Evolutionary conservation across 2,329 filamentous ascomycete species (phyloP).

Genomic region (Hyphodiscus sp.): DNA sequence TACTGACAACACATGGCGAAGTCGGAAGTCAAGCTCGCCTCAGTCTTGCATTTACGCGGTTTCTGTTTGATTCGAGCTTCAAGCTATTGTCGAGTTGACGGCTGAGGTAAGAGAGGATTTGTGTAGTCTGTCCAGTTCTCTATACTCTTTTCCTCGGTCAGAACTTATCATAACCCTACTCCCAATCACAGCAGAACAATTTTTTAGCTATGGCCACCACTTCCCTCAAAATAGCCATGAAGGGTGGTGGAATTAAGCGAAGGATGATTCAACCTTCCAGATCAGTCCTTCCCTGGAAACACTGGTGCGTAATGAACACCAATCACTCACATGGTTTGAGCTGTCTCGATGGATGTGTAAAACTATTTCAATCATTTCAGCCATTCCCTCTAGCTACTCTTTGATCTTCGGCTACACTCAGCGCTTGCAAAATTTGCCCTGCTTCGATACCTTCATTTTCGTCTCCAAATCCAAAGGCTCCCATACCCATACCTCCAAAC

Average conservation of each 20-base stretch:
- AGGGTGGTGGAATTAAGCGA: conserved; percentile 42
- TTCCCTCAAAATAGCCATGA: conserved; percentile 35
- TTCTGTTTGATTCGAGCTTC: too few relatives aligned
- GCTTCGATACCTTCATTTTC: conserved; percentile 28
- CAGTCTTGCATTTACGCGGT: too few relatives aligned
- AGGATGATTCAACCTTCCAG: too few relatives aligned
- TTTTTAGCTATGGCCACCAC: conserved; percentile 2
- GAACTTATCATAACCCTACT: background rate
- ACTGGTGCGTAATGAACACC: too few relatives aligned
- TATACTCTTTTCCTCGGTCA: background rate
- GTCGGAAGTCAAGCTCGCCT: too few relatives aligned
- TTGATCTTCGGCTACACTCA: conserved; percentile 24
- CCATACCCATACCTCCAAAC: conserved; percentile 13
- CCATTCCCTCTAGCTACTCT: conserved; percentile 4
- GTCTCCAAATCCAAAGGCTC: conserved; percentile 9
- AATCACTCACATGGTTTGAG: background rate
- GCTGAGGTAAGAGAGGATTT: too few relatives aligned
- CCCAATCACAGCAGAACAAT: background rate
- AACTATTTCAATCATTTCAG: background rate
- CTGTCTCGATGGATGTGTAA: background rate
- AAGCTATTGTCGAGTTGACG: too few relatives aligned
- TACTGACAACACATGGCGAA: too few relatives aligned
- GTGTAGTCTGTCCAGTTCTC: too few relatives aligned
- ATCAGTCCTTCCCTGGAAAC: too few relatives aligned
- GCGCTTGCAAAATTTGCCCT: conserved; percentile 27